Conservation (phyloP, 2,329 filamentous ascomycete genomes). For the Ascochyta koolunga region DNA sequence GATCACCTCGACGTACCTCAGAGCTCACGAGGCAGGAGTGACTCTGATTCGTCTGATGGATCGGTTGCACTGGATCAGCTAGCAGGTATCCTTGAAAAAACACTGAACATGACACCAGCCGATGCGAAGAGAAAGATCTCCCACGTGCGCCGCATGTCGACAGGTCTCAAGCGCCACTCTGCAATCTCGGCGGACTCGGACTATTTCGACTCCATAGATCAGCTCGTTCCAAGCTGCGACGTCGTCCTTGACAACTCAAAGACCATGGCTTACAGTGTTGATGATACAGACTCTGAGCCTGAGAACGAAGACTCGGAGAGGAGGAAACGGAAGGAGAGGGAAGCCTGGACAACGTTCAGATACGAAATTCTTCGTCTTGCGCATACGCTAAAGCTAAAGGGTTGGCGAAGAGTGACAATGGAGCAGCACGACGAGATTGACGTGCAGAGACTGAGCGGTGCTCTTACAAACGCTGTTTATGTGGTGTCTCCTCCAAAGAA, state of each 20-base stretch:
- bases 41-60: constrained; percentile 68
- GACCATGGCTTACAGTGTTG: constrained; percentile 77
- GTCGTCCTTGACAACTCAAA: constrained; percentile 87
- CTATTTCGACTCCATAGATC: constrained; percentile 75
- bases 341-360: constrained; percentile 87
- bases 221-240: constrained; percentile 83
- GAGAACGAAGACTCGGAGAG: constrained; percentile 53
- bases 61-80: constrained; percentile 78
- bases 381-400: constrained; percentile 87
- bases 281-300: constrained; percentile 55
- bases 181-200: constrained; percentile 82
- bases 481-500: constrained; percentile 82
- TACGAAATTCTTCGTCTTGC: constrained; percentile 87
- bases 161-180: constrained; percentile 52
- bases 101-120: constrained; percentile 54
- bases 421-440: constrained; percentile 71
- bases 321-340: constrained; percentile 67
- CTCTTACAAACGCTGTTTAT: constrained; percentile 95
- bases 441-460: constrained; percentile 82
- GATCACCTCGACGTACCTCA: constrained; percentile 1
- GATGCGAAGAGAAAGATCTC: constrained; percentile 42
- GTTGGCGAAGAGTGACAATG: constrained; percentile 83
- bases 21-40: constrained; percentile 49
- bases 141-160: constrained; percentile 37
- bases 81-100: constrained; percentile 78